Percentiles rank a stretch among this genome's conserved stretches.
These are phyloP conservation scores for Yamadazyma epiphylla DNA, from an alignment of 1,139 yeast genomes.

Conservation along the genomic window DNA sequence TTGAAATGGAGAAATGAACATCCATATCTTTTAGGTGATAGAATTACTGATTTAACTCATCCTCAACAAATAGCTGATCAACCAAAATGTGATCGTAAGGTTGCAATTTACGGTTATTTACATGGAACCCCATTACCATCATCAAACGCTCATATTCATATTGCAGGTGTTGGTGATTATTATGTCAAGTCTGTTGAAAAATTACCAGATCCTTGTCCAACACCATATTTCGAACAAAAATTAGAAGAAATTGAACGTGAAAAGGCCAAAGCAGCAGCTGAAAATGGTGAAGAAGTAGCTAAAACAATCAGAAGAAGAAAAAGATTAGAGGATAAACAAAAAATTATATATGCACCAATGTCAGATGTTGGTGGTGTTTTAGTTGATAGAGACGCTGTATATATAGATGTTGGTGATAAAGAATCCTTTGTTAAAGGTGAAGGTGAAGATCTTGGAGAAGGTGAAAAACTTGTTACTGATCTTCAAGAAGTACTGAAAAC, in stretches of 20 bases:
- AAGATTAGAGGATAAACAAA: slow-evolving; percentile 89
- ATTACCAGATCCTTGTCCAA: slow-evolving; percentile 97
- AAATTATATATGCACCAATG: slow-evolving; percentile 97
- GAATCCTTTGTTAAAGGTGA: slow-evolving; percentile 62
- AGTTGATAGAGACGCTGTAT: slow-evolving; percentile 95
- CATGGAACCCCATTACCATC: slow-evolving; percentile 88
- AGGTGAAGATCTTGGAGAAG: slow-evolving; percentile 62
- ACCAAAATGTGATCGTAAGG: slow-evolving; percentile 80
- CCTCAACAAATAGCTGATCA: slow-evolving; percentile 77
- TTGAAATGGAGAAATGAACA: slow-evolving; percentile 98
- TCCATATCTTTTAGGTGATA: slow-evolving; percentile 87
- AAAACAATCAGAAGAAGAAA: slow-evolving; percentile 70
- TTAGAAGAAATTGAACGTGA: slow-evolving; percentile 77
- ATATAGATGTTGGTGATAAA: slow-evolving; percentile 77
- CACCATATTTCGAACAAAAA: slow-evolving; percentile 86
- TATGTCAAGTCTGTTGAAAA: slow-evolving; percentile 74
- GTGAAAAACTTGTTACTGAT: slow-evolving; percentile 76
- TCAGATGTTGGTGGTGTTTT: slow-evolving; percentile 97
- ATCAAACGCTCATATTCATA: slow-evolving; percentile 76
- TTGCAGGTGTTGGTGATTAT: slow-evolving; percentile 95
- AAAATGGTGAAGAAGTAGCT: slow-evolving; percentile 51
- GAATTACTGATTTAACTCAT: slow-evolving; percentile 94
- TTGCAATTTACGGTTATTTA: slow-evolving; percentile 89
- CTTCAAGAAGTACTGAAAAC: slow-evolving; percentile 68
- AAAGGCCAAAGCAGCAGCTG: slow-evolving; percentile 60